A percentile compares a stretch with the other conserved stretches of the same genome.
Conservation (phyloP, 306 rosid species). For the Styphnolobium japonicum region DNA sequence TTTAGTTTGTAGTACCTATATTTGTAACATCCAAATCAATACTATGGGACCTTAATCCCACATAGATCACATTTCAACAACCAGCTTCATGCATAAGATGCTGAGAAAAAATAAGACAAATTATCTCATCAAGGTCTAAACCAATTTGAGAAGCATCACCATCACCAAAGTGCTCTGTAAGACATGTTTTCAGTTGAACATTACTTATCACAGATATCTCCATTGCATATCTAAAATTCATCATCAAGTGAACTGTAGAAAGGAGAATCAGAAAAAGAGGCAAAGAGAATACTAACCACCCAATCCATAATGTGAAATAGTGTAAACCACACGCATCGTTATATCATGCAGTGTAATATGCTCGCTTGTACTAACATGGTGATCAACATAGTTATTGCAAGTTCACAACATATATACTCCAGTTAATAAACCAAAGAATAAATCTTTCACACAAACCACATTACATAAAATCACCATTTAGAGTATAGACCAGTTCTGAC, state of each 20-base stretch:
- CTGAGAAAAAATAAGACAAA: conserved; percentile 1
- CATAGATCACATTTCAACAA: background rate
- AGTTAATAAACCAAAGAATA: conserved; percentile 27
- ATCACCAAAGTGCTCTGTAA: conserved; percentile 95
- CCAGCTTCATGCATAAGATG: conserved; percentile 1
- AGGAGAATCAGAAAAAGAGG: background rate
- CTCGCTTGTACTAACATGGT: conserved; percentile 88
- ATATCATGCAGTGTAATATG: conserved; percentile 97
- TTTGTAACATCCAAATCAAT: conserved; percentile 3
- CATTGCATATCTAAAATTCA: background rate
- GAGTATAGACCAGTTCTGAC: background rate
- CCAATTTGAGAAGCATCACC: conserved; percentile 99
- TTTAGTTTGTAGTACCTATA: too few relatives aligned
- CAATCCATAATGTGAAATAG: conserved; percentile 94
- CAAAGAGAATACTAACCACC: conserved; percentile 64
- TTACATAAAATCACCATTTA: conserved; percentile 7
- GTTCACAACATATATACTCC: conserved; percentile 37
- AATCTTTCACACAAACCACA: conserved; percentile 24
- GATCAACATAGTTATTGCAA: conserved; percentile 93
- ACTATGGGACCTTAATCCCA: background rate
- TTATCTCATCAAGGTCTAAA: conserved; percentile 96
- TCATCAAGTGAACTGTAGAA: background rate
- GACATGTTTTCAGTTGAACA: conserved; percentile 19
- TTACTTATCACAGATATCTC: conserved; percentile 10
- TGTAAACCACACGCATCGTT: conserved; percentile 88